Percentiles rank a stretch among this genome's conserved stretches.
Conservation (phyloP, 176 grass and related monocot species). For the Oryza meyeriana region DNA sequence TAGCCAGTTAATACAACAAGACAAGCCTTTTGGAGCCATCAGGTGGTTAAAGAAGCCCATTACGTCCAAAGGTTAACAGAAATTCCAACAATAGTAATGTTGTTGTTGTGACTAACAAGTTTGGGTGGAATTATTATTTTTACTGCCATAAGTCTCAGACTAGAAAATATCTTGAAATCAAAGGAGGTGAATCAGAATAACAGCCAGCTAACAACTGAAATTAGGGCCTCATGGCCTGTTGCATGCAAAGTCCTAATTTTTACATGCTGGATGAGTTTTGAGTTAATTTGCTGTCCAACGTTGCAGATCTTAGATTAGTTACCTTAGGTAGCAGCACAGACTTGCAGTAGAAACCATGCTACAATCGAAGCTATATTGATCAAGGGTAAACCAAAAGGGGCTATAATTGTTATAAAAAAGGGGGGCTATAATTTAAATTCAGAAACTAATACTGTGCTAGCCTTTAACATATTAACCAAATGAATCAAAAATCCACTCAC, state of each 20-base stretch:
- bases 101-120: background rate
- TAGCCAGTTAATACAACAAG: constrained; percentile 9
- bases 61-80: constrained; percentile 13
- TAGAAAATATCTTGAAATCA: constrained; percentile 1
- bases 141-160: background rate
- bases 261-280: background rate
- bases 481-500: background rate
- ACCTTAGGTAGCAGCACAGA: background rate
- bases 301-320: background rate
- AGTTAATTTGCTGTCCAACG: background rate
- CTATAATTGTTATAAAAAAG: background rate
- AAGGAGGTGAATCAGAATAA: background rate
- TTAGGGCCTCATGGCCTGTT: background rate
- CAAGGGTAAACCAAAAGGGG: background rate
- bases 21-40: background rate
- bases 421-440: background rate
- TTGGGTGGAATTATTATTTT: background rate
- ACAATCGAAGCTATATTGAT: background rate
- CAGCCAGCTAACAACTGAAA: background rate
- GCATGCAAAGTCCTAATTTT: background rate
- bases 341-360: background rate
- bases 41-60: background rate
- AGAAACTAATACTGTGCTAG: background rate
- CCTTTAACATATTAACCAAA: background rate
- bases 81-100: constrained; percentile 4